These are phyloP conservation scores for Verticillium tricorpus DNA, from an alignment of 2,329 filamentous ascomycete genomes.

Conservation along the genomic window DNA sequence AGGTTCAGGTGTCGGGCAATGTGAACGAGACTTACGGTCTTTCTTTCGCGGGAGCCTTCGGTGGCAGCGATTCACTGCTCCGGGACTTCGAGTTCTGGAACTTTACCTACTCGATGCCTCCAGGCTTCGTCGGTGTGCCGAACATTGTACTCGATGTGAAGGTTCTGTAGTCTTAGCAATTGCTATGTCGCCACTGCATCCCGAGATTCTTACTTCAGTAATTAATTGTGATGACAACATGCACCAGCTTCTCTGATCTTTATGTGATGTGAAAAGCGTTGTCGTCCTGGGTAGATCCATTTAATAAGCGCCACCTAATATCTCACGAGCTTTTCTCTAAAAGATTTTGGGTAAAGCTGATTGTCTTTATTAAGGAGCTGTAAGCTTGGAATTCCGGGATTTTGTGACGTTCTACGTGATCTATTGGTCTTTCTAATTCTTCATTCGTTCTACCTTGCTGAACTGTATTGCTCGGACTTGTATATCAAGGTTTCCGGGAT, in stretches of 20 bases:
- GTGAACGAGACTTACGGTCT: conserved; percentile 33
- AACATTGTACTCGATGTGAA: conserved; percentile 7
- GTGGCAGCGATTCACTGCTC: conserved; percentile 23
- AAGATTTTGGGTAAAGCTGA: no score
- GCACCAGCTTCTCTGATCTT: no score
- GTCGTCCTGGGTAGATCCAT: no score
- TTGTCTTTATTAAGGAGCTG: no score
- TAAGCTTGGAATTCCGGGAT: no score
- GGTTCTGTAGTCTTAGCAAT: neutral
- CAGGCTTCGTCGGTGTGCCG: conserved; percentile 19
- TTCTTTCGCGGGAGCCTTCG: conserved; percentile 35
- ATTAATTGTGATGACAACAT: neutral
- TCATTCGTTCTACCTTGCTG: no score
- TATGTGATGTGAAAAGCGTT: no score
- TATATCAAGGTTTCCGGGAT: neutral
- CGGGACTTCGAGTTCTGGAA: conserved; percentile 42
- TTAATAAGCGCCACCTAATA: no score
- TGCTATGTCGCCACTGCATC: neutral
- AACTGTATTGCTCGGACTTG: no score
- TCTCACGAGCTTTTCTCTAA: no score
- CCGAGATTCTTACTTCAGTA: neutral
- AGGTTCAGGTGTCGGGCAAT: conserved; percentile 39
- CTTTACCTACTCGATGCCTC: conserved; percentile 36
- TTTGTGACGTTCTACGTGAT: no score
- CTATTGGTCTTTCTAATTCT: no score